Evolutionary conservation across 1,139 yeast species (phyloP).

Genomic region (Tardiomyces depauwii): DNA sequence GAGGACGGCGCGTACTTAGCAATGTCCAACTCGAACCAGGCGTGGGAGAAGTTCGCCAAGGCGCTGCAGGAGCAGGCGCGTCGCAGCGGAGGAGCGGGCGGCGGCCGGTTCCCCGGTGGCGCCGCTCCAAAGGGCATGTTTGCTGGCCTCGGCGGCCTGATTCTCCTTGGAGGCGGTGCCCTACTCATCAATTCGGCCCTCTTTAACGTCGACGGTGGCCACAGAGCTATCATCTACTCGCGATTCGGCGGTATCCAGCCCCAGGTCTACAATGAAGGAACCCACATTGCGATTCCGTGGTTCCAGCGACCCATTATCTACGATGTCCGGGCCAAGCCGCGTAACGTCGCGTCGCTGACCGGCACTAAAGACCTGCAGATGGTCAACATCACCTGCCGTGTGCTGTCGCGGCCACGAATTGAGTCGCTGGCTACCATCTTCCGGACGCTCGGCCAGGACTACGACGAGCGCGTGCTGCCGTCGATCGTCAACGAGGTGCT

Average conservation of each 20-base stretch:
- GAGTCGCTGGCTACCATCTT: conserved; percentile 69
- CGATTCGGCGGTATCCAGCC: conserved; percentile 80
- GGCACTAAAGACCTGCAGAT: conserved; percentile 98
- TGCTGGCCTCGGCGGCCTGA: conserved; percentile 71
- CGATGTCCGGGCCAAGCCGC: conserved; percentile 95
- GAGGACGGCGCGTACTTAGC: neutral
- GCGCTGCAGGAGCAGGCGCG: conserved; percentile 43
- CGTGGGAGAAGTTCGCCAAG: conserved; percentile 11
- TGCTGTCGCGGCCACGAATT: conserved; percentile 79
- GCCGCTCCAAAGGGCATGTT: conserved; percentile 30
- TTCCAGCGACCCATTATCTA: conserved; percentile 85
- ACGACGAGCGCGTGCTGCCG: conserved; percentile 94
- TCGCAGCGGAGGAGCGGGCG: conserved; percentile 30
- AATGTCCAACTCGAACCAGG: conserved; percentile 2
- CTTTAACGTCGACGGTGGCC: conserved; percentile 98
- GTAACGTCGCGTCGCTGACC: conserved; percentile 93
- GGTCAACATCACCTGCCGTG: conserved; percentile 98
- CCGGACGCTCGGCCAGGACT: conserved; percentile 87
- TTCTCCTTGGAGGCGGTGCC: conserved; percentile 64
- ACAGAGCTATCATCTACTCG: conserved; percentile 89
- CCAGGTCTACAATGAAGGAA: conserved; percentile 85
- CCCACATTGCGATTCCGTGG: conserved; percentile 92
- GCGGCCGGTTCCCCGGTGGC: conserved; percentile 23
- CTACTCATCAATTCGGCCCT: conserved; percentile 61
- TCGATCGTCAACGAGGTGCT: conserved; percentile 94